Conservation (phyloP, 371 early-diverging fungal species). For the Neoconidiobolus thromboides region DNA sequence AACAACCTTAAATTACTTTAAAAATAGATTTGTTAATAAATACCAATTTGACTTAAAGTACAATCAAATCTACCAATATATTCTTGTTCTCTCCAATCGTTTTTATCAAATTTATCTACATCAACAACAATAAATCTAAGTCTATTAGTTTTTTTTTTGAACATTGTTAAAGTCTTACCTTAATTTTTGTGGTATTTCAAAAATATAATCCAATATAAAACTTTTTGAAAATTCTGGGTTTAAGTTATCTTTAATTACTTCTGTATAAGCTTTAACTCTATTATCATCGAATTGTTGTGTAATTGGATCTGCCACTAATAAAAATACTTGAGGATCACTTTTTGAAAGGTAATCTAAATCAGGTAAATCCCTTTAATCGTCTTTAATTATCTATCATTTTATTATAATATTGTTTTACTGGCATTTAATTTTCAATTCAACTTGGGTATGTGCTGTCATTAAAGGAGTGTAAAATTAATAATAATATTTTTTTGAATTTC, state of each 20-base stretch:
- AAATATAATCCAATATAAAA: constrained; percentile 20
- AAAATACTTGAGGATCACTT: constrained; percentile 17
- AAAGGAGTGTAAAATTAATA: too few species aligned
- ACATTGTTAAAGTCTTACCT: constrained; percentile 7
- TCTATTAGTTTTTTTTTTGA: too few species aligned
- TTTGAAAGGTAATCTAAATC: constrained; percentile 17
- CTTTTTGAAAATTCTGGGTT: constrained; percentile 22
- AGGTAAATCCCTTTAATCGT: constrained; percentile 9
- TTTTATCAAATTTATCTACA: constrained; percentile 16
- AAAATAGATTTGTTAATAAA: background rate
- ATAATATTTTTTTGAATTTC: too few species aligned
- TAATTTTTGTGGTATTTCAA: constrained; percentile 21
- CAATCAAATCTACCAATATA: constrained; percentile 21
- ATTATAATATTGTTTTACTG: background rate
- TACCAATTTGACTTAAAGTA: constrained; percentile 18
- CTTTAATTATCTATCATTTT: constrained; percentile 4
- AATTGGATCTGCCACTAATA: constrained; percentile 13
- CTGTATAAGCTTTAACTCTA: constrained; percentile 13
- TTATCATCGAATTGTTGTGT: constrained; percentile 9
- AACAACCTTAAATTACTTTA: background rate
- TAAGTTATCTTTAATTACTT: constrained; percentile 19
- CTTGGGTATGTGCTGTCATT: background rate
- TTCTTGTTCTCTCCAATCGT: constrained; percentile 18
- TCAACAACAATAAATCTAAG: constrained; percentile 20
- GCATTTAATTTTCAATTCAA: background rate